phyloP scores from a whole-genome alignment of 1,284 basidiomycete genomes.

The Heterobasidion annosum region DNA sequence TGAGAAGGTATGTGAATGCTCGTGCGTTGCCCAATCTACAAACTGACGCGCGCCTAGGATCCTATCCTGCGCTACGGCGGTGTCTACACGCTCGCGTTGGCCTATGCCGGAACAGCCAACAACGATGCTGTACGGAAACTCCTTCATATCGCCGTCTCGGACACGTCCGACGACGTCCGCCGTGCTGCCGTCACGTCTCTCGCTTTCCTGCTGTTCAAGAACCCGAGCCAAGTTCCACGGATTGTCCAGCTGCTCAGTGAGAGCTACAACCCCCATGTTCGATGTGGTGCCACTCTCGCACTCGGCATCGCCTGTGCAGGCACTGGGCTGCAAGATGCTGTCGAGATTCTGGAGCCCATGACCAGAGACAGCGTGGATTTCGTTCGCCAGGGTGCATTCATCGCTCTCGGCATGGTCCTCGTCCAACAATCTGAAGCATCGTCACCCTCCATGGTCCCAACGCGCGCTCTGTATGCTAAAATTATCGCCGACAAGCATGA shows the following conservation, averaged over 20 bases:
- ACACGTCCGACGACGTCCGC: constrained; percentile 93
- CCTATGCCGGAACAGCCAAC: constrained; percentile 91
- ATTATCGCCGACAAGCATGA: constrained; percentile 93
- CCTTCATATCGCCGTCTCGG: constrained; percentile 91
- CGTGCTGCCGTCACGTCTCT: constrained; percentile 91
- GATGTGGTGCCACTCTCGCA: constrained; percentile 91
- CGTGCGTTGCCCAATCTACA: constrained; percentile 3
- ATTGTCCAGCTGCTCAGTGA: constrained; percentile 93
- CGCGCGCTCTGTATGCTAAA: constrained; percentile 78
- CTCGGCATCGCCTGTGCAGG: constrained; percentile 94
- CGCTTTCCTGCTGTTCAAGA: constrained; percentile 94
- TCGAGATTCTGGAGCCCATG: constrained; percentile 93
- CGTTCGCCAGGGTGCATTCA: constrained; percentile 94
- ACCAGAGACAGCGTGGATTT: constrained; percentile 96
- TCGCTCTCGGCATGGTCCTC: constrained; percentile 91
- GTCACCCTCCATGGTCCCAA: constrained; percentile 71
- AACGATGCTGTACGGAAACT: constrained; percentile 87
- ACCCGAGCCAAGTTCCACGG: constrained; percentile 86
- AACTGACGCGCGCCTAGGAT: constrained; percentile 45
- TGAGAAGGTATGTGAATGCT: constrained; percentile 60
- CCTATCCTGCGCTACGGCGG: constrained; percentile 93
- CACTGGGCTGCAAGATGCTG: constrained; percentile 89
- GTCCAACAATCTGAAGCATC: constrained; percentile 91
- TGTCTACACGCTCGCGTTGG: constrained; percentile 90
- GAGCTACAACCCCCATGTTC: constrained; percentile 97